A percentile compares a stretch with the other conserved stretches of the same genome.
These are phyloP conservation scores for Tulasnella sp. DNA, from an alignment of 768 basidiomycete species.

Conservation along the genomic window DNA sequence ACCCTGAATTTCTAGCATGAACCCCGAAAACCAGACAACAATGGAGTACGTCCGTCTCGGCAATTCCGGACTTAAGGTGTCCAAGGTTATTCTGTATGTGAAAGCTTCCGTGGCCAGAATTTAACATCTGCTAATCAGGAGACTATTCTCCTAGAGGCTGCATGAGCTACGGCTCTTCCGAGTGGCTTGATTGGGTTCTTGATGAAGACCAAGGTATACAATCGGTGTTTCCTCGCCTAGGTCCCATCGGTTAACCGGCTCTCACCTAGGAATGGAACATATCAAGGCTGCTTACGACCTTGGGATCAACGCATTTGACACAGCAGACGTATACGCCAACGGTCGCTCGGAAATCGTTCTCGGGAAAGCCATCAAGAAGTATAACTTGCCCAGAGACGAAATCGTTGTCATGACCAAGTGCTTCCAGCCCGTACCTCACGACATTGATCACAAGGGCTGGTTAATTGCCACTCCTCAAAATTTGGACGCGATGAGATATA, in stretches of 20 bases:
- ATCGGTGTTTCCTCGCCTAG: neutral
- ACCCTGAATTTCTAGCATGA: neutral
- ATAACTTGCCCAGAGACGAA: conserved; percentile 45
- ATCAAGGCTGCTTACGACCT: conserved; percentile 20
- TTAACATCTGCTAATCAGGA: no score
- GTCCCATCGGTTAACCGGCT: neutral
- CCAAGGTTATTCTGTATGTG: conserved; percentile 10
- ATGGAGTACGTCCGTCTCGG: conserved; percentile 18
- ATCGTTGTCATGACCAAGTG: conserved; percentile 78
- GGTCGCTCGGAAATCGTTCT: conserved; percentile 54
- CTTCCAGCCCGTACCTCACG: neutral
- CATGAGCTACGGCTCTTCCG: conserved; percentile 4
- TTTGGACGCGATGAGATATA: conserved; percentile 22
- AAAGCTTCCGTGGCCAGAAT: no score
- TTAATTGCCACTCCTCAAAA: neutral
- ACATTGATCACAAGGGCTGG: neutral
- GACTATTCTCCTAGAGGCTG: neutral
- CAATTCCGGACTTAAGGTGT: conserved; percentile 16
- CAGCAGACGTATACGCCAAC: conserved; percentile 14
- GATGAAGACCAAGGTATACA: conserved; percentile 7
- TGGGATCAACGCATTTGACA: conserved; percentile 19
- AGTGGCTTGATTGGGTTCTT: conserved; percentile 11
- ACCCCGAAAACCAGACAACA: neutral
- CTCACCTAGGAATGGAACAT: neutral
- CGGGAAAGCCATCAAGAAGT: conserved; percentile 65